Percentiles rank a stretch among this genome's conserved stretches.
Evolutionary conservation across 495 filamentous ascomycete genomes (phyloP).

Genomic region (Cercophora samala): DNA sequence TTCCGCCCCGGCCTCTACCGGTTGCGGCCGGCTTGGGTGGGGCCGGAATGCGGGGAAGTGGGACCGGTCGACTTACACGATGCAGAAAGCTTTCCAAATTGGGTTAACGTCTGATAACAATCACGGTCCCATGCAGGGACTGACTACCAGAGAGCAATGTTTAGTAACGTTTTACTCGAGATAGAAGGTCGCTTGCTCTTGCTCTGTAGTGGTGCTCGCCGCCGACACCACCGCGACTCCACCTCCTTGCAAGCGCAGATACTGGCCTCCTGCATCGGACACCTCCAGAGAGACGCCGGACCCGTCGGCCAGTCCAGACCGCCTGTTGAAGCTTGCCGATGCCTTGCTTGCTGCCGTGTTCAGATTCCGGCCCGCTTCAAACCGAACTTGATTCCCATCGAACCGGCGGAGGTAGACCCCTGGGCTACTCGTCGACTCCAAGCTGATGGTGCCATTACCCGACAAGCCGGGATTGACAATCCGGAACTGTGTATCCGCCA

Average conservation of each 20-base stretch:
- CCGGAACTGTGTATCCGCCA: constrained; percentile 24
- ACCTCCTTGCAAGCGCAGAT: constrained; percentile 11
- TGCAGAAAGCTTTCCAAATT: background rate
- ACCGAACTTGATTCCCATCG: constrained; percentile 12
- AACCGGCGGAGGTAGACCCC: constrained; percentile 20
- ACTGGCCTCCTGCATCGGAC: constrained; percentile 13
- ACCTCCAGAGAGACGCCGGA: constrained; percentile 24
- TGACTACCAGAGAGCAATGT: background rate
- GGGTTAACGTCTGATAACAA: background rate
- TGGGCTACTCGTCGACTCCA: constrained; percentile 26
- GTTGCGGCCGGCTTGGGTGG: background rate
- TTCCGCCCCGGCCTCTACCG: background rate
- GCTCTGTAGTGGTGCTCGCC: background rate
- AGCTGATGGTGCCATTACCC: constrained; percentile 19
- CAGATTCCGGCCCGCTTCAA: constrained; percentile 10
- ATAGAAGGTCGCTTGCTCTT: constrained; percentile 17
- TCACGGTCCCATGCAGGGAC: background rate
- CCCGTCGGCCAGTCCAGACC: constrained; percentile 16
- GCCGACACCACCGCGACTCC: constrained; percentile 10
- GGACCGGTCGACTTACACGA: background rate
- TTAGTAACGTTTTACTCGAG: constrained; percentile 15
- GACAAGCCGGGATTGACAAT: constrained; percentile 22
- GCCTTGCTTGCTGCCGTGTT: constrained; percentile 16
- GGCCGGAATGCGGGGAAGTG: constrained; percentile 15
- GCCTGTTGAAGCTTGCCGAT: constrained; percentile 22